Conservation (phyloP, 2,329 filamentous ascomycete species). For the Salinomyces thailandicus region DNA sequence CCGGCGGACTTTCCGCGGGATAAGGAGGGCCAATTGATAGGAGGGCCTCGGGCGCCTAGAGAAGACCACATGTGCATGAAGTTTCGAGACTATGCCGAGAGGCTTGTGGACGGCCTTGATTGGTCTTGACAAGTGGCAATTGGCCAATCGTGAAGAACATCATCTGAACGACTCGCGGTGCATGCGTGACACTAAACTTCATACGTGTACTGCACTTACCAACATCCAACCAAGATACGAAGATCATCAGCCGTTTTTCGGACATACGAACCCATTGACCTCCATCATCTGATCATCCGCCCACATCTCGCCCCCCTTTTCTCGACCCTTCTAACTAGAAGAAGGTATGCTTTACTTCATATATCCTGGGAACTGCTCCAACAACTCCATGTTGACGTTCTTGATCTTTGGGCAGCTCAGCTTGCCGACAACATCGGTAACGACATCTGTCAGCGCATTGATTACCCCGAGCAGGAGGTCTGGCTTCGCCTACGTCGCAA, state of each 20-base stretch:
- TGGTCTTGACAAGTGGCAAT: no score
- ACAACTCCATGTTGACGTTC: slow-evolving; percentile 17
- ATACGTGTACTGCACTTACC: no score
- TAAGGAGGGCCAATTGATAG: slow-evolving; percentile 7
- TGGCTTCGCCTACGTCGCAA: slow-evolving; percentile 25
- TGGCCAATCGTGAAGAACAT: no score
- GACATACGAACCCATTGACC: no score
- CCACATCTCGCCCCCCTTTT: no score
- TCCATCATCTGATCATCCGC: no score
- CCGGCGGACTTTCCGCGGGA: slow-evolving; percentile 17
- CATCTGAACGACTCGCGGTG: no score
- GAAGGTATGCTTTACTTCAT: slow-evolving; percentile 4
- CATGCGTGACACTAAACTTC: no score
- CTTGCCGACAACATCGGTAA: slow-evolving; percentile 10
- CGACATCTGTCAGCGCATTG: slow-evolving; percentile 4
- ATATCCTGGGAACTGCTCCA: slow-evolving; percentile 22
- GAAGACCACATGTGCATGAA: slow-evolving; percentile 25
- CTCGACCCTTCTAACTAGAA: no score
- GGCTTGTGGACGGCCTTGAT: slow-evolving; percentile 18
- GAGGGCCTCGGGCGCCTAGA: slow-evolving; percentile 7
- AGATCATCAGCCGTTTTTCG: no score
- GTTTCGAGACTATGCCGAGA: slow-evolving; percentile 14
- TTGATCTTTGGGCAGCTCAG: slow-evolving; percentile 21
- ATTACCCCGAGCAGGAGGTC: slow-evolving; percentile 14
- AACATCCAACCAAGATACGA: no score